Evolutionary conservation across 257 asterid species (phyloP).

Genomic region (Solanum pennellii): DNA sequence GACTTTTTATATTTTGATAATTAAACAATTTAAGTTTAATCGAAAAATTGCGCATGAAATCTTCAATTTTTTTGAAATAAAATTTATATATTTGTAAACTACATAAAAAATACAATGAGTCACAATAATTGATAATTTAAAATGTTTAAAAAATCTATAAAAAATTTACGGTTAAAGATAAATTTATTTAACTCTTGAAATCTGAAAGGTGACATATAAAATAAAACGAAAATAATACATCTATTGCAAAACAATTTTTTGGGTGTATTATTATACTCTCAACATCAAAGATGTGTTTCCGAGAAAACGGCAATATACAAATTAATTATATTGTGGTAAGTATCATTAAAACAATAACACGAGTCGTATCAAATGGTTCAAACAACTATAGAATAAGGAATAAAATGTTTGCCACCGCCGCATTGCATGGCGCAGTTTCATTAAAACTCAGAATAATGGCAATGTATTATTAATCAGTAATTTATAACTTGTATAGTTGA

Average conservation of each 20-base stretch:
- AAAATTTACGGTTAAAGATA: no score
- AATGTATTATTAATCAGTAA: background rate
- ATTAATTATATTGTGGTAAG: background rate
- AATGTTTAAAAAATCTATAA: no score
- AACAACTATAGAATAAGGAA: background rate
- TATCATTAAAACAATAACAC: background rate
- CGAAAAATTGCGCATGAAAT: no score
- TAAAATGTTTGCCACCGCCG: background rate
- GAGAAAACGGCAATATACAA: background rate
- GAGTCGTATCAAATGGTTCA: background rate
- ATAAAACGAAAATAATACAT: rapidly evolving
- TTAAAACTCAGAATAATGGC: background rate
- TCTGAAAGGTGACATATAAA: no score
- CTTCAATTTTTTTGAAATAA: no score
- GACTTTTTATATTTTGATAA: no score
- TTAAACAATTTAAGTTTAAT: no score
- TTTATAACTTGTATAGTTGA: background rate
- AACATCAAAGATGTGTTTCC: background rate
- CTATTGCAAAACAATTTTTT: no score
- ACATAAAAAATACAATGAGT: no score
- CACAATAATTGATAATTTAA: no score
- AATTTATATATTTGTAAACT: no score
- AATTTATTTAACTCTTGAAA: no score
- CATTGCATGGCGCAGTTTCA: background rate
- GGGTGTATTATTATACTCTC: background rate